These are phyloP conservation scores for Populus trichocarpa DNA, from an alignment of 441 rosid genomes.

Conservation along the genomic window DNA sequence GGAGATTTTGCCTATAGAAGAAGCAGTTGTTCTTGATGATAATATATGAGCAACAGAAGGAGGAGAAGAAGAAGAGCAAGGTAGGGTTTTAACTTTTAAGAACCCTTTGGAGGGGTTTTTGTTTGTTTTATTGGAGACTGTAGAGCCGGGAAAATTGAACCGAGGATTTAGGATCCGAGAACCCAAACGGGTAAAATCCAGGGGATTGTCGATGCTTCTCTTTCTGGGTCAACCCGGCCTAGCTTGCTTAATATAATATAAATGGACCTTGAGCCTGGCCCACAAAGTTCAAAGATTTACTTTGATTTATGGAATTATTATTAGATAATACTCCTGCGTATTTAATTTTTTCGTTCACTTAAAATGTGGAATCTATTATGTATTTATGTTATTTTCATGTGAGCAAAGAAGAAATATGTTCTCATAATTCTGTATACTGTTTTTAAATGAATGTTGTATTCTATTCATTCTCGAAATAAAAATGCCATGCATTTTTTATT, in stretches of 20 bases:
- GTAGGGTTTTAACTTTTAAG: background rate
- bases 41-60: background rate
- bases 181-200: too few species aligned
- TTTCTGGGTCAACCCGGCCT: too few species aligned
- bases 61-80: background rate
- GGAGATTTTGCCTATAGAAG: background rate
- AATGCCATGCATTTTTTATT: background rate
- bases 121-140: background rate
- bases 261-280: background rate
- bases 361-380: background rate
- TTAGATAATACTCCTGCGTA: background rate
- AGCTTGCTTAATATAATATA: too few species aligned
- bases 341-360: background rate
- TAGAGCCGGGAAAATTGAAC: background rate
- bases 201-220: too few species aligned
- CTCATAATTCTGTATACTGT: background rate
- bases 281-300: background rate
- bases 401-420: background rate
- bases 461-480: background rate
- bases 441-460: background rate
- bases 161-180: too few species aligned
- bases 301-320: background rate
- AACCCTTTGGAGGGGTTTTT: background rate
- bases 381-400: background rate
- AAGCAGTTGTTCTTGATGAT: background rate